Conservation (phyloP, 805 yeast species). For the Groenewaldozyma tartarivorans region DNA sequence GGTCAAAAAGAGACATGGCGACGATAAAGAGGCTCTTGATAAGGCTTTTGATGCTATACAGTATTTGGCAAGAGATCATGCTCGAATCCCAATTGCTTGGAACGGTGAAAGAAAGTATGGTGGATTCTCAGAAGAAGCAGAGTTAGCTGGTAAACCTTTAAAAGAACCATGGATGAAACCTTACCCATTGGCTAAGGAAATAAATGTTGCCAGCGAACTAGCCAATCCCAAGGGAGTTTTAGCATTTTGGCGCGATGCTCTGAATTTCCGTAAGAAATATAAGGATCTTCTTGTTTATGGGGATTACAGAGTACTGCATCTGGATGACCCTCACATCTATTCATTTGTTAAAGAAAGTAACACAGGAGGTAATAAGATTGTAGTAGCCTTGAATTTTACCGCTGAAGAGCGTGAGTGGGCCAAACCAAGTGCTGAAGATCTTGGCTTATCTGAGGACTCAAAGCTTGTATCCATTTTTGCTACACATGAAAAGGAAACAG, state of each 20-base stretch:
- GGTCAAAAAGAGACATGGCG: constrained; percentile 3
- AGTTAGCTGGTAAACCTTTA: constrained; percentile 37
- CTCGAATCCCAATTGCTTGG: constrained; percentile 54
- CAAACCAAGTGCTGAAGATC: constrained; percentile 16
- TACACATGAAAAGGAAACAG: too few species aligned
- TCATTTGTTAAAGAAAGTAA: constrained; percentile 23
- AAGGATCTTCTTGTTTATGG: constrained; percentile 39
- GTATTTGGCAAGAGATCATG: constrained; percentile 39
- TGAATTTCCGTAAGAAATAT: constrained; percentile 36
- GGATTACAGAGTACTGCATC: constrained; percentile 33
- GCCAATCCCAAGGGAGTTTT: constrained; percentile 38
- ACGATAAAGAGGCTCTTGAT: constrained; percentile 3
- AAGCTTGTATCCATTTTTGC: too few species aligned
- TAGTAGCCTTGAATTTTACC: constrained; percentile 10
- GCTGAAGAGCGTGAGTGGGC: constrained; percentile 21
- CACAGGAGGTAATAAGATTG: constrained; percentile 1
- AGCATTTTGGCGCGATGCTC: constrained; percentile 36
- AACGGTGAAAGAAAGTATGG: constrained; percentile 14
- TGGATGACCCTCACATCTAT: constrained; percentile 35
- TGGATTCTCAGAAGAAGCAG: constrained; percentile 19
- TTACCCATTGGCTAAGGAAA: constrained; percentile 39
- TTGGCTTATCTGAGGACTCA: too few species aligned
- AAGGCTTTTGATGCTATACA: constrained; percentile 12
- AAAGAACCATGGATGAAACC: constrained; percentile 45
- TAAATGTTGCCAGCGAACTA: constrained; percentile 39